These are phyloP conservation scores for Wolfiporia cocos DNA, from an alignment of 1,284 basidiomycete species.

Conservation along the genomic window DNA sequence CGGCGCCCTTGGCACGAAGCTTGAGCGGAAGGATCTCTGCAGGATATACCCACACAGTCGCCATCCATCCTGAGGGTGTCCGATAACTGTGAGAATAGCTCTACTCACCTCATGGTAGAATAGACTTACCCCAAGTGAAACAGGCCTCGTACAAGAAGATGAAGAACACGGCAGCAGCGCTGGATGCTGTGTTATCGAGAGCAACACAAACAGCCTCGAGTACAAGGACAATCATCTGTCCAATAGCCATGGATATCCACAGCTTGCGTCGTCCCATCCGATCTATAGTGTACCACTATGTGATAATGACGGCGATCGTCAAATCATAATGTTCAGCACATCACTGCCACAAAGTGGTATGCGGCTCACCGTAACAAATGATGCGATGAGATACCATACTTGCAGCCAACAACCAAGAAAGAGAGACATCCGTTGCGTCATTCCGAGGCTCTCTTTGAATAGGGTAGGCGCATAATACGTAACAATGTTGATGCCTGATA, in stretches of 20 bases:
- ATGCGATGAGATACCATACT: constrained; percentile 17
- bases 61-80: constrained; percentile 12
- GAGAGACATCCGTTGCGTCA: constrained; percentile 9
- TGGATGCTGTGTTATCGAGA: constrained; percentile 1
- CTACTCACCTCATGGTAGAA: background rate
- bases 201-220: constrained; percentile 9
- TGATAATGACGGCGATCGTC: too few species aligned
- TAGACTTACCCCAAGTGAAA: constrained; percentile 9
- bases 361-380: constrained; percentile 11
- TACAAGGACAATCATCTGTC: constrained; percentile 6
- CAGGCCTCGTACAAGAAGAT: constrained; percentile 8
- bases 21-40: constrained; percentile 11
- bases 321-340: too few species aligned
- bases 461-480: constrained; percentile 11
- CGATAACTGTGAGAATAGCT: too few species aligned
- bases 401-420: constrained; percentile 11
- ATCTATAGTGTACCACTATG: constrained; percentile 11
- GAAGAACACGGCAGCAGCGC: constrained; percentile 9
- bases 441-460: constrained; percentile 8
- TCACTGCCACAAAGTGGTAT: constrained; percentile 17
- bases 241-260: constrained; percentile 7
- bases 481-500: constrained; percentile 10
- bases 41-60: constrained; percentile 10
- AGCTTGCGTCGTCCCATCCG: constrained; percentile 10
- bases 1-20: constrained; percentile 11